A percentile compares a stretch with the other conserved stretches of the same genome.
Conservation (phyloP, 306 rosid species). For the Purshia tridentata region DNA sequence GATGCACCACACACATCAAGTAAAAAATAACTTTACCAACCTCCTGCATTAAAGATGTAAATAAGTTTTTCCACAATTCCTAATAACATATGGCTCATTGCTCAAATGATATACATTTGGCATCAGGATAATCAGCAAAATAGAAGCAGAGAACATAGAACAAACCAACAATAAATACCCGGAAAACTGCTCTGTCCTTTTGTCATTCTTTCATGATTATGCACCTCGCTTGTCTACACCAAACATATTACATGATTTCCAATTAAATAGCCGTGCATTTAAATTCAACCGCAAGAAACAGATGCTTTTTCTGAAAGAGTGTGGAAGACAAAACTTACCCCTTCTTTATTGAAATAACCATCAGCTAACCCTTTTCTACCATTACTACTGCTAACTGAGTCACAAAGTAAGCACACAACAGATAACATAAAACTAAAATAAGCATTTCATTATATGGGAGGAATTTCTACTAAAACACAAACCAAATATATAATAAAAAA, state of each 20-base stretch:
- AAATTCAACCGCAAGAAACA: conserved; percentile 7
- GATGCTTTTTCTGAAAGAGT: conserved; percentile 2
- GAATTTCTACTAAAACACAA: not conserved
- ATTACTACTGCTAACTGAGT: conserved; percentile 44
- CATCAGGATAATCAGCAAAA: not conserved
- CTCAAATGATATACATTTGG: conserved; percentile 16
- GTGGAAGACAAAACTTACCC: conserved; percentile 44
- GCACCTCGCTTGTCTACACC: conserved; percentile 41
- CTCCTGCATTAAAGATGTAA: conserved; percentile 13
- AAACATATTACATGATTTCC: conserved; percentile 26
- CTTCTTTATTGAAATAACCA: conserved; percentile 30
- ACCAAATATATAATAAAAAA: conserved; percentile 3
- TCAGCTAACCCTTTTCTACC: conserved; percentile 37
- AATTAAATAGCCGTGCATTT: not conserved
- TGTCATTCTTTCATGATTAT: conserved; percentile 38
- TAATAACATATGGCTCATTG: conserved; percentile 4
- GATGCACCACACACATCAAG: not conserved
- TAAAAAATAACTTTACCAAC: conserved; percentile 8
- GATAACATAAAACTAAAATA: conserved; percentile 12
- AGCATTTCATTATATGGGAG: conserved; percentile 21
- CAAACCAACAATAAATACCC: conserved; percentile 42
- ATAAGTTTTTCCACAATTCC: conserved; percentile 13
- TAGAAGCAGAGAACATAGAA: not conserved
- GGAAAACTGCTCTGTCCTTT: conserved; percentile 44
- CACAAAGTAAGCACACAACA: conserved; percentile 29